Evolutionary conservation across 495 filamentous ascomycete species (phyloP).

Genomic region (Wilcoxina mikolae): DNA sequence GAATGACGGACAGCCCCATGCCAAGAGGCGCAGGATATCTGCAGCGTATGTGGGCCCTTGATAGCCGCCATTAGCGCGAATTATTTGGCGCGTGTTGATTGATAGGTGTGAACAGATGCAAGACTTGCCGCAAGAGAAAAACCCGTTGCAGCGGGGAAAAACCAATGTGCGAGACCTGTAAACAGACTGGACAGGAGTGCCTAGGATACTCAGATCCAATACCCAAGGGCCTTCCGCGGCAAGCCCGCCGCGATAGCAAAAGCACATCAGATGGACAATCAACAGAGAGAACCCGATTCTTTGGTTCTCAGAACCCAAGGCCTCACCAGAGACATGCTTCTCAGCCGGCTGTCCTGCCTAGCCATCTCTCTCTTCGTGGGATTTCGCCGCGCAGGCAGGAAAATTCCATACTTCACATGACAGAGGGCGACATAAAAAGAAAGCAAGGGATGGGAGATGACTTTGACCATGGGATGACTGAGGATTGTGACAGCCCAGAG

Average conservation of each 20-base stretch:
- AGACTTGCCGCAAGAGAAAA: conserved; percentile 69
- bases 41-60: conserved; percentile 47
- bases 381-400: background rate
- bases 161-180: conserved; percentile 59
- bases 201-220: conserved; percentile 41
- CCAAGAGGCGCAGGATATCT: conserved; percentile 66
- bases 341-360: background rate
- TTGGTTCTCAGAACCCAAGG: background rate
- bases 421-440: background rate
- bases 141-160: conserved; percentile 69
- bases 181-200: conserved; percentile 58
- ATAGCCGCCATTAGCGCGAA: conserved; percentile 6
- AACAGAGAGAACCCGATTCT: background rate
- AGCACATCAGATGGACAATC: background rate
- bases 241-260: conserved; percentile 1
- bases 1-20: conserved; percentile 65
- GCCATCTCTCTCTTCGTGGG: background rate
- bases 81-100: conserved; percentile 10
- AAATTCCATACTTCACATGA: background rate
- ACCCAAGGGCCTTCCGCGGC: background rate
- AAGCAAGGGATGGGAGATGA: conserved; percentile 11
- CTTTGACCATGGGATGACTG: conserved; percentile 26
- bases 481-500: conserved; percentile 26
- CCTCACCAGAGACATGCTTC: background rate
- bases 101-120: conserved; percentile 39